phyloP scores from a whole-genome alignment of 352 stramenopile species.

The Pythium aphanidermatum region DNA sequence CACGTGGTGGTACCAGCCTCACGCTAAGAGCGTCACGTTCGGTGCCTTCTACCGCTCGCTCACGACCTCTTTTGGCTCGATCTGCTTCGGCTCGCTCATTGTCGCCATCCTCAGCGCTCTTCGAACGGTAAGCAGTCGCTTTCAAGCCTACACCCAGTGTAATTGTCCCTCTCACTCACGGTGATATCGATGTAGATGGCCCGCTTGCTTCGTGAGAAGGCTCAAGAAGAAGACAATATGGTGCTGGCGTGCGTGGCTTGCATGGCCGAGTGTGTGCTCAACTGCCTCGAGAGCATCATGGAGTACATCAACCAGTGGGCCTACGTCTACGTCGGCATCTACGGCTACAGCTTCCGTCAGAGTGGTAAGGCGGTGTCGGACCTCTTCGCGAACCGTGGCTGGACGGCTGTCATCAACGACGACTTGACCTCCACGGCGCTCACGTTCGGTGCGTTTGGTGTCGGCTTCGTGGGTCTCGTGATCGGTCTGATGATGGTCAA shows the following conservation, averaged over 20 bases:
- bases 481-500: conserved; percentile 61
- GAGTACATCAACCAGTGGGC: conserved; percentile 91
- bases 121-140: conserved; percentile 35
- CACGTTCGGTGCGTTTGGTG: conserved; percentile 73
- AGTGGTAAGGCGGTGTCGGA: conserved; percentile 87
- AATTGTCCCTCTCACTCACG: not conserved
- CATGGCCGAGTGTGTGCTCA: conserved; percentile 82
- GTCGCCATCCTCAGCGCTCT: conserved; percentile 82
- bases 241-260: conserved; percentile 77
- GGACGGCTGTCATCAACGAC: conserved; percentile 88
- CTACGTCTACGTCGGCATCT: conserved; percentile 88
- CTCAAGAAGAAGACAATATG: conserved; percentile 65
- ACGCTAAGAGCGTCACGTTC: conserved; percentile 44
- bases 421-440: conserved; percentile 80
- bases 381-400: conserved; percentile 79
- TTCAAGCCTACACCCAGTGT: too few relatives aligned
- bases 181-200: conserved; percentile 39
- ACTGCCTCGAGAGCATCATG: conserved; percentile 80
- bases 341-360: conserved; percentile 80
- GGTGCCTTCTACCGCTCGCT: conserved; percentile 75
- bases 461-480: conserved; percentile 72
- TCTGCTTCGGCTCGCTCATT: conserved; percentile 83
- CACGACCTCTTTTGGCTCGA: conserved; percentile 73
- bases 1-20: conserved; percentile 80
- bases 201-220: conserved; percentile 57